Evolutionary conservation across 2,329 filamentous ascomycete genomes (phyloP), one percentile per base, ranked within the genome.

Genomic region (Trichoderma pleuroti): DNA sequence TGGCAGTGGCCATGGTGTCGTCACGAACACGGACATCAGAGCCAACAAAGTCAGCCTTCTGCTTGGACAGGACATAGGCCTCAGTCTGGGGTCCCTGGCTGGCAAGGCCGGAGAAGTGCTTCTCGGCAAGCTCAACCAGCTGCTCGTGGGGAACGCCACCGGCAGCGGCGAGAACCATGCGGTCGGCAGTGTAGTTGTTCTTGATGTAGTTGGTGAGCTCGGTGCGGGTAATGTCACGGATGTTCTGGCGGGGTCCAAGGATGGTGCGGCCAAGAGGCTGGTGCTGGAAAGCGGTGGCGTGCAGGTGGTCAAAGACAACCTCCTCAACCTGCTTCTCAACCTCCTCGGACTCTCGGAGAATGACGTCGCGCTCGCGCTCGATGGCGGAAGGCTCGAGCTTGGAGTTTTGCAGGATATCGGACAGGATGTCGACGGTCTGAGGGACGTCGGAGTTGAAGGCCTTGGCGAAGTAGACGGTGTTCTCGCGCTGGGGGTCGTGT

Each of bases 251-350:
- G 76, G 96, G 96, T 76, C 96, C 96, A 74, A 99, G 90, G 82
- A 99, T 99, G 77, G 96, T 99, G 82, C 96, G 94, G 83, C 96
- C 96, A 72, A 99, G 90, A 73, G 96, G 92, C 87, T 99, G 96
- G 81, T 91, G 88, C 87, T 98, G 94, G 90, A 93, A 99, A 78
- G 96, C 97, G 77, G 96, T 99, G 79, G 96, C 95, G 85, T 99
- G 96, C 72, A 99, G 88, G 85, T 99, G 96, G 86, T 99, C 96
- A 80, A 99, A 99, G 72, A 99, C 97, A 76, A 99, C 96, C 86
- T 99, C 96, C 87, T 99, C 97, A 72, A 98, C 87, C 87, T 98
- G 95, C 90, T 99, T 99, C 89, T 99, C 96, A 76, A 99, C 97
- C 88, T 99, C 96, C 86, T 99, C 96, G 78, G 97, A 96, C 85